Percentiles rank a stretch among this genome's conserved stretches.
Conservation (phyloP, 306 rosid species). For the Urtica urens region DNA sequence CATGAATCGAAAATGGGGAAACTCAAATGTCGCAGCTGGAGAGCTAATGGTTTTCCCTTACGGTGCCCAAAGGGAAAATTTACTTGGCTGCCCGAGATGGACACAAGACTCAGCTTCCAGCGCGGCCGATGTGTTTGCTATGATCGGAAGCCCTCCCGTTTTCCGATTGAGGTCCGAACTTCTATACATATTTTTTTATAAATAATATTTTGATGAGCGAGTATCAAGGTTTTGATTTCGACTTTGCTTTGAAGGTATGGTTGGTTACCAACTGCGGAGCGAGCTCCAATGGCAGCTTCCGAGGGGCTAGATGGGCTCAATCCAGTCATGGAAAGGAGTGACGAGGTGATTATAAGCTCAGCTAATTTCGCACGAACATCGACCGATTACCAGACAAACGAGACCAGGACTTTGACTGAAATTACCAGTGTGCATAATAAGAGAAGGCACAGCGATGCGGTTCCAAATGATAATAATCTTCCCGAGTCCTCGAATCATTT, state of each 20-base stretch:
- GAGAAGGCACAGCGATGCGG: constrained; percentile 20
- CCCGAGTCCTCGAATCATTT: constrained; percentile 34
- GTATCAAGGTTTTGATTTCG: constrained; percentile 5
- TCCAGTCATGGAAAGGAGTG: constrained; percentile 22
- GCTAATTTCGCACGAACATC: constrained; percentile 23
- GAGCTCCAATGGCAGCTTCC: constrained; percentile 32
- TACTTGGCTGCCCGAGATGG: constrained; percentile 61
- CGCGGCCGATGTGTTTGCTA: constrained; percentile 68
- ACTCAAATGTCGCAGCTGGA: constrained; percentile 75
- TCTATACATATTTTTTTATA: constrained; percentile 1
- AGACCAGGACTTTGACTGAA: constrained; percentile 19
- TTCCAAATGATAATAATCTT: constrained; percentile 18
- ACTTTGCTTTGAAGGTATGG: constrained; percentile 71
- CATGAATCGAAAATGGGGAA: constrained; percentile 94
- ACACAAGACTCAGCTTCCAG: constrained; percentile 61
- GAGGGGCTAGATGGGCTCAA: constrained; percentile 36
- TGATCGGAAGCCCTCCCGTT: constrained; percentile 62
- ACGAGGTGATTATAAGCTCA: constrained; percentile 25
- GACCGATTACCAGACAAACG: constrained; percentile 24
- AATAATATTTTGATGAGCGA: background rate
- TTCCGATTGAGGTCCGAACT: constrained; percentile 76
- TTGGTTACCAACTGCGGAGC: constrained; percentile 51
- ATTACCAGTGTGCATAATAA: constrained; percentile 22
- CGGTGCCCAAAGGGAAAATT: constrained; percentile 51
- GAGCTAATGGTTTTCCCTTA: constrained; percentile 78